A percentile compares a stretch with the other conserved stretches of the same genome.
Evolutionary conservation across 169 alveolate species (phyloP).

Genomic region (Eimeria necatrix): DNA sequence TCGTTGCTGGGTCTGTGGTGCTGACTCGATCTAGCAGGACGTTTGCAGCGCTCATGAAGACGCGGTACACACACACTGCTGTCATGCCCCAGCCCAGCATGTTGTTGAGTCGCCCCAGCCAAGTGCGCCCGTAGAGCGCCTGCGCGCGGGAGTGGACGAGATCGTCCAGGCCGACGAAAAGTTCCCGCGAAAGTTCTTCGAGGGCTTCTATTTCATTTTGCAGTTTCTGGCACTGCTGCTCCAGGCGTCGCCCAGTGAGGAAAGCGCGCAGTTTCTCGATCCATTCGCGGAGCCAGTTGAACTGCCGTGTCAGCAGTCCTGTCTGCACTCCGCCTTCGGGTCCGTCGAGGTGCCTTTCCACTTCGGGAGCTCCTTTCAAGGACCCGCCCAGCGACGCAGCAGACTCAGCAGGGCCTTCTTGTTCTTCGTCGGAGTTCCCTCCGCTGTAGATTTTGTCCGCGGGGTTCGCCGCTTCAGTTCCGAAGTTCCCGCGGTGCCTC

Average conservation of each 20-base stretch:
- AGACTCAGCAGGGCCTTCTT: not conserved
- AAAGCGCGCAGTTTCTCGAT: not conserved
- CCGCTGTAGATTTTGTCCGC: not conserved
- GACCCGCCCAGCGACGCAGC: not conserved
- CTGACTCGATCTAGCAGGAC: slow-evolving; percentile 71
- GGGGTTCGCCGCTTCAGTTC: not conserved
- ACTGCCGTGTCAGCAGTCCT: not conserved
- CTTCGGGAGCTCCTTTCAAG: not conserved
- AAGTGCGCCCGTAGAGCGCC: slow-evolving; percentile 25
- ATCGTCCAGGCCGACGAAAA: slow-evolving; percentile 61
- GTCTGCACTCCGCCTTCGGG: not conserved
- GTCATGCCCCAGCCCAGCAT: slow-evolving; percentile 79
- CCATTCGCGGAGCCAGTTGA: not conserved
- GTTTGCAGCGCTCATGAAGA: slow-evolving; percentile 49
- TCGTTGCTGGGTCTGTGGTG: slow-evolving; percentile 72
- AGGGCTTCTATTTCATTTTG: slow-evolving; percentile 72
- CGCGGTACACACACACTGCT: slow-evolving; percentile 75
- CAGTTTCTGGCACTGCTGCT: slow-evolving; percentile 49
- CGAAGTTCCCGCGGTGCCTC: slow-evolving; percentile 12
- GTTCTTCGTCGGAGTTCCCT: not conserved
- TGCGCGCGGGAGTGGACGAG: slow-evolving; percentile 75
- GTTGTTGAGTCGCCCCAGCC: slow-evolving; percentile 54
- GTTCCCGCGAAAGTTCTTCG: slow-evolving; percentile 63
- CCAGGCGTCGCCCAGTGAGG: not conserved
- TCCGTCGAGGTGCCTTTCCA: not conserved